Evolutionary conservation across 2,329 filamentous ascomycete genomes (phyloP), one percentile per base, ranked within the genome.

Genomic region (Xylaria sp.): DNA sequence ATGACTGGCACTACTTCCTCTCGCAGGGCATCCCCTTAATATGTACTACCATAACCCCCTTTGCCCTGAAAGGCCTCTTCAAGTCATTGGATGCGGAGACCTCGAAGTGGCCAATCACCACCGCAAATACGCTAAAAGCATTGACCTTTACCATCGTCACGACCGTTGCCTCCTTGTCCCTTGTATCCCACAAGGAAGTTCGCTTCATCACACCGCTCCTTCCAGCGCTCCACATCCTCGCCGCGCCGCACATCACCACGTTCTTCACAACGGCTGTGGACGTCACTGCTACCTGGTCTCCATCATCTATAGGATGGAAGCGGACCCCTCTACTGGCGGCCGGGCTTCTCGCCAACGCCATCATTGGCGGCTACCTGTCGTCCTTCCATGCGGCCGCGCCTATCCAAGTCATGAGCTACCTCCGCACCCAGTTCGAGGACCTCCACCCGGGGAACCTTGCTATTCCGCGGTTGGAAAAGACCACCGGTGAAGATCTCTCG

Each of bases 171-270:
- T 71, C 78, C 2, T 80, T 97, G 29, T 96, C 91, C 1, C 68
- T 90, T 43, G 90, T 97, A 62, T 86, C 91, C 1, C 94, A 99
- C 76, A 99, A 99, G 72, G 94, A 99, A 78, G 90, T 96, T 64
- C 91, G 94, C 66, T 99, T 99, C 76, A 90, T 97, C 62, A 96
- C 96, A 66, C 93, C 94, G 1, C 81, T 99, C 17, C 81, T 97
- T 1, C 93, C 94, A 1, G 81, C 87, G n/a, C 81, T 99, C 6
- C 91, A 94, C 69, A 76, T 96, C 58, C 77, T 97, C 38, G 85
- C 90, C 1, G 91, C 91, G 0, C 82, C 85, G 0, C 80, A 85
- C 2, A 73, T 90, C 16, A 77, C 83, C 2, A 71, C 77, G 7
- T 92, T 90, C 74, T 91, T 93, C 70, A 73, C 75, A 7, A 76